Conservation (phyloP, 2,329 filamentous ascomycete species). For the Myriosclerotinia scirpicola region DNA sequence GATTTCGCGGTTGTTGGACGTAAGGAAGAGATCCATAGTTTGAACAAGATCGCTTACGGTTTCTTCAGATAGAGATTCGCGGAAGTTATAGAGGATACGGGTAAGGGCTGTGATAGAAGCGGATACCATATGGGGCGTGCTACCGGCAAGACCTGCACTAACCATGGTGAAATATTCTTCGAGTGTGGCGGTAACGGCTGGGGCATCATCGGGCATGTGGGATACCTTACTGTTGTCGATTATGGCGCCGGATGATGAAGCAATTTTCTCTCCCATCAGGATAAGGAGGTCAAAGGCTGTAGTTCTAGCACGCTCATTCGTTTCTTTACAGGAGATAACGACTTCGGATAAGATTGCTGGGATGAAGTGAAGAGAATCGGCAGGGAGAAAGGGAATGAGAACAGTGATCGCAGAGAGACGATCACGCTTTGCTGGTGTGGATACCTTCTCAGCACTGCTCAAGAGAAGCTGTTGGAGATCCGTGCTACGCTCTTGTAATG, state of each 20-base stretch:
- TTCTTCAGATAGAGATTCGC: conserved; percentile 63
- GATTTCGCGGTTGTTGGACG: conserved; percentile 94
- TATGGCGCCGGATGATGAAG: conserved; percentile 60
- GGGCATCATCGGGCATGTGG: conserved; percentile 80
- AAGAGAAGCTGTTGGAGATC: conserved; percentile 85
- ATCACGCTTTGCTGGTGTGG: conserved; percentile 81
- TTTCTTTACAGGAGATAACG: conserved; percentile 94
- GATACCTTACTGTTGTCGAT: conserved; percentile 86
- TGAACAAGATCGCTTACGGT: conserved; percentile 83
- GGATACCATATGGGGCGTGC: conserved; percentile 94
- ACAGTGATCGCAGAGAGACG: conserved; percentile 79
- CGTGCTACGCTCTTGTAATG: conserved; percentile 69
- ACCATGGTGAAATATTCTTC: conserved; percentile 99
- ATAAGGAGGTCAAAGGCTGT: conserved; percentile 89
- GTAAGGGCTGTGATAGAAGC: conserved; percentile 95
- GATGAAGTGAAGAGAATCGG: conserved; percentile 84
- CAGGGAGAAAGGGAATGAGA: conserved; percentile 75
- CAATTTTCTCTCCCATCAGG: conserved; percentile 80
- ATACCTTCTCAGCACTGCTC: conserved; percentile 77
- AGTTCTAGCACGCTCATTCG: conserved; percentile 90
- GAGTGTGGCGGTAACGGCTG: conserved; percentile 73
- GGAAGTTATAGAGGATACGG: conserved; percentile 91
- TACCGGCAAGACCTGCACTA: conserved; percentile 87
- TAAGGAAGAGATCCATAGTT: conserved; percentile 94
- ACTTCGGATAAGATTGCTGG: conserved; percentile 89